These are phyloP conservation scores for Salisapilia sapeloensis DNA, from an alignment of 352 stramenopile species.

Conservation along the genomic window DNA sequence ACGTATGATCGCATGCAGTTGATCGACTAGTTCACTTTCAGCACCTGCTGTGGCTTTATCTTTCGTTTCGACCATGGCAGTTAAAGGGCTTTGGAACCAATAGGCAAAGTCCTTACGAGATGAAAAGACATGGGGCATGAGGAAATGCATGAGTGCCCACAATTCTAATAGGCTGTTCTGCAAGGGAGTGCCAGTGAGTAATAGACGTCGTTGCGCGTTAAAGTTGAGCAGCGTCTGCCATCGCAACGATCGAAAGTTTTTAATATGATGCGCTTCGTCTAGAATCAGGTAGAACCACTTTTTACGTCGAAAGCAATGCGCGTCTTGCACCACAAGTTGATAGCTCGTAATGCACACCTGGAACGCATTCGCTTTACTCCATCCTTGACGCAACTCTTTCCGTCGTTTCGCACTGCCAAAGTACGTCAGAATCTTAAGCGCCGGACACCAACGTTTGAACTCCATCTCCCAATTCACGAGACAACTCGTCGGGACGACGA, in stretches of 20 bases:
- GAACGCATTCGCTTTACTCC: conserved; percentile 93
- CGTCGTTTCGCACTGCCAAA: conserved; percentile 94
- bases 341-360: conserved; percentile 99
- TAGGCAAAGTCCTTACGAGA: conserved; percentile 92
- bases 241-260: conserved; percentile 97
- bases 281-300: conserved; percentile 99
- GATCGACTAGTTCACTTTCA: conserved; percentile 83
- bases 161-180: conserved; percentile 97
- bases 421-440: conserved; percentile 97
- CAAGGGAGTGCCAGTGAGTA: conserved; percentile 95
- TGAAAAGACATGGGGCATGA: conserved; percentile 96
- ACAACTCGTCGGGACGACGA: conserved; percentile 96
- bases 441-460: conserved; percentile 95
- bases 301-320: conserved; percentile 94
- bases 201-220: conserved; percentile 84
- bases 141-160: conserved; percentile 96
- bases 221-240: conserved; percentile 98
- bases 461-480: conserved; percentile 99
- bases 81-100: conserved; percentile 97
- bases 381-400: conserved; percentile 85
- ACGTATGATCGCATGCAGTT: conserved; percentile 95
- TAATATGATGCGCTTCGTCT: conserved; percentile 99
- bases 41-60: no score
- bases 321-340: conserved; percentile 95
- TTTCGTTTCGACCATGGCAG: conserved; percentile 51